Percentiles rank a stretch among this genome's conserved stretches.
phyloP scores from a whole-genome alignment of 768 basidiomycete species.

The Peribolospora baueri region DNA sequence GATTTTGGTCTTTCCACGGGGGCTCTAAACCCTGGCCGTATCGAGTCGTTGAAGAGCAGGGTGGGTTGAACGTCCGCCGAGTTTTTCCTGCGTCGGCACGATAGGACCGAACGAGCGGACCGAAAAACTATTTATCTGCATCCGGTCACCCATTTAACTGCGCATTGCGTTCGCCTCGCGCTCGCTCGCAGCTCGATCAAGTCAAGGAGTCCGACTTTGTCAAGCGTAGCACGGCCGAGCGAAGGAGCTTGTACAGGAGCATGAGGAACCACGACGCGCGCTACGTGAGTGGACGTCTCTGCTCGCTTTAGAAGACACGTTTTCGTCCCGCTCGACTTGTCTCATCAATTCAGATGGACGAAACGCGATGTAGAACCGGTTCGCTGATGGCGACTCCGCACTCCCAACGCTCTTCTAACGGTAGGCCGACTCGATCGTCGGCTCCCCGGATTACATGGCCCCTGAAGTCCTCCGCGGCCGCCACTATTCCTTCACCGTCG shows the following conservation, averaged over 20 bases:
- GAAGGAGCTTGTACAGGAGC: constrained; percentile 80
- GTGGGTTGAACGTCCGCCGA: constrained; percentile 21
- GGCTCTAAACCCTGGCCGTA: constrained; percentile 74
- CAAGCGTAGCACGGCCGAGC: constrained; percentile 74
- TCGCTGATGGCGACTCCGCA: not conserved
- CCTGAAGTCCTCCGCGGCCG: constrained; percentile 54
- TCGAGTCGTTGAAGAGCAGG: constrained; percentile 83
- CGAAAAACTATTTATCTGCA: not conserved
- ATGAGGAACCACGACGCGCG: constrained; percentile 72
- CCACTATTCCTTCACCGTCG: constrained; percentile 84
- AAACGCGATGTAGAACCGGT: not conserved
- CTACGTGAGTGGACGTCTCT: constrained; percentile 24
- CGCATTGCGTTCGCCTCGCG: not conserved
- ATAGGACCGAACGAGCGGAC: too few relatives aligned
- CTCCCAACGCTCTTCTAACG: not conserved
- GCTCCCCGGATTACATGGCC: constrained; percentile 97
- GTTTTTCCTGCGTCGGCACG: too few relatives aligned
- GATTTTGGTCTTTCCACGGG: constrained; percentile 97
- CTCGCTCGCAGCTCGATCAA: constrained; percentile 49
- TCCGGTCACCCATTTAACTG: not conserved
- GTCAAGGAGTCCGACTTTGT: constrained; percentile 81
- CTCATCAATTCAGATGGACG: too few relatives aligned
- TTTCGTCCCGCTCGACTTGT: too few relatives aligned
- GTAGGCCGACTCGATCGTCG: constrained; percentile 79
- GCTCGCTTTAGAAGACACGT: too few relatives aligned